Percentiles rank a stretch among this genome's conserved stretches.
Conservation (phyloP, 371 early-diverging fungal species). For the Chytridiales sp. region DNA sequence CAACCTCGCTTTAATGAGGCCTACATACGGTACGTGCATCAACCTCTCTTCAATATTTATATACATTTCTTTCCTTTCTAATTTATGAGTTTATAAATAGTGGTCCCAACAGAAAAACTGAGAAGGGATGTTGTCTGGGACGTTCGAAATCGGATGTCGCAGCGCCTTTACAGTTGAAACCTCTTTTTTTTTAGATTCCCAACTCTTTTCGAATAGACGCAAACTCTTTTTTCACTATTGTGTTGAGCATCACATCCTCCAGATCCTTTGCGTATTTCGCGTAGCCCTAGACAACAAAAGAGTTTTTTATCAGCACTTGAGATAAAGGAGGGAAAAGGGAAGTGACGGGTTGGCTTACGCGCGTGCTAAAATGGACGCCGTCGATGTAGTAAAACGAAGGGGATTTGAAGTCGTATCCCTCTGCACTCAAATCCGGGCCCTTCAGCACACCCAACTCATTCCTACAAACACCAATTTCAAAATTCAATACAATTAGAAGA, state of each 20-base stretch:
- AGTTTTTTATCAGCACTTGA: too few species aligned
- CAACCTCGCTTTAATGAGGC: conserved; percentile 16
- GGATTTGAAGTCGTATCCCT: conserved; percentile 36
- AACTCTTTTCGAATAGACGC: conserved; percentile 27
- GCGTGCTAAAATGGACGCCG: conserved; percentile 31
- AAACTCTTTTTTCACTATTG: conserved; percentile 45
- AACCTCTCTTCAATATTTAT: background rate
- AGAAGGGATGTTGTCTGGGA: conserved; percentile 23
- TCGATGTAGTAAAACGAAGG: conserved; percentile 31
- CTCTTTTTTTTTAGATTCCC: conserved; percentile 15
- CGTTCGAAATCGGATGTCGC: conserved; percentile 7
- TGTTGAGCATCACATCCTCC: conserved; percentile 31
- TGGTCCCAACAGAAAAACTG: conserved; percentile 20
- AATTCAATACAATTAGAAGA: too few species aligned
- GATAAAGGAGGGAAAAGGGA: background rate
- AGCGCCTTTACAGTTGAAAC: too few species aligned
- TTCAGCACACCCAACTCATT: conserved; percentile 18
- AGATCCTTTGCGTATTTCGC: conserved; percentile 44
- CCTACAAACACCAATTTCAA: conserved; percentile 1
- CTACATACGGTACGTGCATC: conserved; percentile 11
- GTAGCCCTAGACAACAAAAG: conserved; percentile 41
- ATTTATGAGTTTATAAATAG: conserved; percentile 3
- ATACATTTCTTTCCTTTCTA: background rate
- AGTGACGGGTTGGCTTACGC: conserved; percentile 22
- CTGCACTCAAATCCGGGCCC: conserved; percentile 34